A percentile compares a stretch with the other conserved stretches of the same genome.
phyloP scores from a whole-genome alignment of 2,329 filamentous ascomycete genomes.

The Epichloe sibirici region DNA sequence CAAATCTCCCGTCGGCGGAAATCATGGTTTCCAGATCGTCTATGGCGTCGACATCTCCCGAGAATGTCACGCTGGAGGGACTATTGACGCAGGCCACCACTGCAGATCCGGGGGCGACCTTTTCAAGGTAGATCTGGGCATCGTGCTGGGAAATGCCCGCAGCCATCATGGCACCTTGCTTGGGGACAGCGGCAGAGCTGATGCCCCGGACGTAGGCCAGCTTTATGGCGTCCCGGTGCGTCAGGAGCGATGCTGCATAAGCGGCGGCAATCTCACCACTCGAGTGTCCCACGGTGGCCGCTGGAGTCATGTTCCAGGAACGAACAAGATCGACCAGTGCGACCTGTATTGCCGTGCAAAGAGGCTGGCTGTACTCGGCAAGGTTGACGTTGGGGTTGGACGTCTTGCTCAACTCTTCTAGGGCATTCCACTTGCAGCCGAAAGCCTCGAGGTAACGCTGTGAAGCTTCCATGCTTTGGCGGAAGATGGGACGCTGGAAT shows the following conservation, averaged over 20 bases:
- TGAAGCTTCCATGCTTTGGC: background rate
- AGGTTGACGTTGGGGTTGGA: background rate
- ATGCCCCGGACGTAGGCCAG: conserved; percentile 9
- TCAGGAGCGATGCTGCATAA: conserved; percentile 15
- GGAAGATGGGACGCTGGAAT: background rate
- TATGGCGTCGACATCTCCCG: too few species aligned
- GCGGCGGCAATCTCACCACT: conserved; percentile 23
- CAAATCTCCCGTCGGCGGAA: conserved; percentile 10
- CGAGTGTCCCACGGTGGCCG: conserved; percentile 18
- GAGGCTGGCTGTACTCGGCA: conserved; percentile 15
- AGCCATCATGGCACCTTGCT: conserved; percentile 11
- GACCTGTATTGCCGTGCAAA: conserved; percentile 26
- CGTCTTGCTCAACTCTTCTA: background rate
- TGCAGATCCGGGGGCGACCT: conserved; percentile 6
- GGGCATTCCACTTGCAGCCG: background rate
- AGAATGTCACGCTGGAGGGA: conserved; percentile 15
- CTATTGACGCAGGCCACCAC: conserved; percentile 14
- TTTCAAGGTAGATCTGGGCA: conserved; percentile 1
- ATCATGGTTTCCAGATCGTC: too few species aligned
- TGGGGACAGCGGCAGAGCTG: conserved; percentile 2
- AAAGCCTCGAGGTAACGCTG: background rate
- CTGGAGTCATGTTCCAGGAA: conserved; percentile 14
- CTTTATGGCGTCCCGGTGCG: conserved; percentile 8
- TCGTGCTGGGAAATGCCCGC: conserved; percentile 1
- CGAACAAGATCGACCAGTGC: conserved; percentile 19